Base-by-base conservation (phyloP, 148 eudicot species). In the Heliosperma pusillum region DNA sequence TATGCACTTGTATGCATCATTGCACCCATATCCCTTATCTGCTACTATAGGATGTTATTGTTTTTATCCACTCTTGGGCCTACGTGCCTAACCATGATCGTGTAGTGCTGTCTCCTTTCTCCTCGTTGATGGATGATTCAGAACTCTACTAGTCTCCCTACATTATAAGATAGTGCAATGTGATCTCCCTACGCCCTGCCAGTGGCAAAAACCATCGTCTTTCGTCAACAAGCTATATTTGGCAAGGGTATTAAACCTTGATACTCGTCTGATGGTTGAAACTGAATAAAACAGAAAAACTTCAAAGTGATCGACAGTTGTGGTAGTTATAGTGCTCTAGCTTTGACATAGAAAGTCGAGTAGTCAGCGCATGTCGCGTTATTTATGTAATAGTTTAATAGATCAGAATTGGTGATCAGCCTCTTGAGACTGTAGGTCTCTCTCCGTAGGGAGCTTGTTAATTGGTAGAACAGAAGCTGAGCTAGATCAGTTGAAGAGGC, bases 371-470 rank as follows among this genome's bases (percentile, higher is more conserved):
- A 3, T 33, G 5, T 33, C 40, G 59, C 5, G 73, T 44, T 11
- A 13, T 57, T 58, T 60, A 22, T 22, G 61, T 66, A 27, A 40
- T 42, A 10, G 19, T 72, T 7, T 16, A 33, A 62, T 3, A 13
- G 7, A 26, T 26, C 36, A 17, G 27, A 27, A 66, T 74, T 42
- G 26, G 22, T 58, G 53, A 44, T 29, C 7, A 1, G 55, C 33
- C 33, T 30, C 10, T 1, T 53, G 40, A 66, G 40, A 61, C 65
- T 74, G 15, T 22, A 30, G 73, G 24, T 66, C 76, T 42, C 69
- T 22, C 24, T 78, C n/a, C 71, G 71, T 72, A 91, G 96, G 98
- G 76, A 95, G 98, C 87, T 80, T 95, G 86, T 83, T 95, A 74
- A 76, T 95, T 80, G 93, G 97, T 78, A 90, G 80, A 78, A 90